Percentiles rank a stretch among this genome's conserved stretches.
These are phyloP conservation scores for Camellia sinensis DNA, from an alignment of 148 eudicot genomes.

Conservation along the genomic window DNA sequence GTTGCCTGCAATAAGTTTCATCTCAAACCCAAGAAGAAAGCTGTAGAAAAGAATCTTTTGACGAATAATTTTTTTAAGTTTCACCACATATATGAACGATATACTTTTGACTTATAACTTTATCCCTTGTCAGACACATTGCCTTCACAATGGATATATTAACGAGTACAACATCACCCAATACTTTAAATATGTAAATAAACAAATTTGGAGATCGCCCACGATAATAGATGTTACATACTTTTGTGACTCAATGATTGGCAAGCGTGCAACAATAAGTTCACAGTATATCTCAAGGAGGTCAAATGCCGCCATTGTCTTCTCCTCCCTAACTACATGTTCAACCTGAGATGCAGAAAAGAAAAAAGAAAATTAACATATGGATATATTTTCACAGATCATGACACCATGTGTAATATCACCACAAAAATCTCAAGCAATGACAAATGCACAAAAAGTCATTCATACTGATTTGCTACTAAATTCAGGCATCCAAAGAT, in stretches of 20 bases:
- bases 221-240: constrained; percentile 29
- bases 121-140: neutral
- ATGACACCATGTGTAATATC: neutral
- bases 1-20: neutral
- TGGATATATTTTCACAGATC: neutral
- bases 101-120: neutral
- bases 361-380: neutral
- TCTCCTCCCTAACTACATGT: constrained; percentile 94
- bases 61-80: neutral
- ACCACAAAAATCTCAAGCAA: neutral
- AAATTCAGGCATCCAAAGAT: neutral
- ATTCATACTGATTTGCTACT: neutral
- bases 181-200: neutral
- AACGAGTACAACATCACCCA: neutral
- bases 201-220: neutral
- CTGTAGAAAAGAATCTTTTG: neutral
- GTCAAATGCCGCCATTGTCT: constrained; percentile 79
- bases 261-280: constrained; percentile 81
- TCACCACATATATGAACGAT: neutral
- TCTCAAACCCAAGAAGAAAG: neutral
- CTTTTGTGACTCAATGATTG: constrained; percentile 95
- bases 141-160: neutral
- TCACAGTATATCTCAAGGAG: constrained; percentile 86
- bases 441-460: neutral
- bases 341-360: constrained; percentile 63